Conservation (phyloP, 2,329 filamentous ascomycete species). For the Alternaria arbusti region DNA sequence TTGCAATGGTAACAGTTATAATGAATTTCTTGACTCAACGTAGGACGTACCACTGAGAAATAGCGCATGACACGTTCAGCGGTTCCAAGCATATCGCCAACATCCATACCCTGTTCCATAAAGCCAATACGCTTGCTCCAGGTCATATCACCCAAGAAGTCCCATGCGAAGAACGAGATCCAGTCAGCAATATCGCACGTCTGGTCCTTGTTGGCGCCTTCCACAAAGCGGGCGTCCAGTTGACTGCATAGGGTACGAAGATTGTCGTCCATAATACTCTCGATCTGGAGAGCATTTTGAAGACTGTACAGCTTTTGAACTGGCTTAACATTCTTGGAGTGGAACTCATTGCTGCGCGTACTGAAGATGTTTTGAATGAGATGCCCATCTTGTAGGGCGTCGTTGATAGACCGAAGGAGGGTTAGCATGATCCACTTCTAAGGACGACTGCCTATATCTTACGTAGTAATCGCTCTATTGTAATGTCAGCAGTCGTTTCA, state of each 20-base stretch:
- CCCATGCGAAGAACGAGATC: constrained; percentile 41
- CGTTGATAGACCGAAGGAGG: constrained; percentile 26
- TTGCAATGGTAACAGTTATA: not conserved
- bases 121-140: constrained; percentile 53
- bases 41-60: constrained; percentile 31
- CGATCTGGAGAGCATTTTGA: constrained; percentile 32
- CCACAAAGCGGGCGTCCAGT: constrained; percentile 36
- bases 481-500: not conserved
- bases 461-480: constrained; percentile 39
- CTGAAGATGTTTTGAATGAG: constrained; percentile 42
- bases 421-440: not conserved
- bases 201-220: constrained; percentile 29
- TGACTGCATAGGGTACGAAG: constrained; percentile 26
- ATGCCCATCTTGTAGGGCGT: constrained; percentile 40
- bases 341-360: constrained; percentile 40
- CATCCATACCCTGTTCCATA: constrained; percentile 49
- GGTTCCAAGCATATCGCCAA: constrained; percentile 46
- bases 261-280: constrained; percentile 36
- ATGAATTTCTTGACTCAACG: not conserved
- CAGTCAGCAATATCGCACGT: constrained; percentile 42
- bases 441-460: not conserved
- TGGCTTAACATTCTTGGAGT: constrained; percentile 31
- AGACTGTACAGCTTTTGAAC: constrained; percentile 41
- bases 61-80: constrained; percentile 43
- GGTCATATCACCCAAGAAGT: constrained; percentile 50